Evolutionary conservation across 2,329 filamentous ascomycete species (phyloP).

Genomic region (Arthrobotrys conoides): DNA sequence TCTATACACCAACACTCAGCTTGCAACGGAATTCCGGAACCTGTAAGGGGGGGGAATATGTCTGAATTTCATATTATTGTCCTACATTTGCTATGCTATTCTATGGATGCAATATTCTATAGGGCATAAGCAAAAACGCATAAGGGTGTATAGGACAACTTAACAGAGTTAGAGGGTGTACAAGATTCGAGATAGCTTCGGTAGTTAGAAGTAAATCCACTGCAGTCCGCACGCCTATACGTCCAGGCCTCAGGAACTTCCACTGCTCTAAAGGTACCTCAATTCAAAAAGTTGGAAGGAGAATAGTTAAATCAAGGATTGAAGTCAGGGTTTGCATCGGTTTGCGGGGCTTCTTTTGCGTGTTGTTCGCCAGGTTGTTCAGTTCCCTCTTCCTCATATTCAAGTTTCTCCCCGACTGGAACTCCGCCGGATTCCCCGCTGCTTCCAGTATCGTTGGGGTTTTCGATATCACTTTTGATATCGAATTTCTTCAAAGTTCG

Average conservation of each 20-base stretch:
- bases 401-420: neutral
- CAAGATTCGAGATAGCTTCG: neutral
- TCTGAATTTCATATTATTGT: neutral
- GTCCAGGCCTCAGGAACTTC: neutral
- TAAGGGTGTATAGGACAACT: neutral
- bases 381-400: neutral
- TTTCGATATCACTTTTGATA: neutral
- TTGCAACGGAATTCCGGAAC: too few species aligned
- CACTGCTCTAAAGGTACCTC: neutral
- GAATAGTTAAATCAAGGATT: neutral
- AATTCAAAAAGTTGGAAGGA: neutral
- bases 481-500: conserved; percentile 39
- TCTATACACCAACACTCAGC: too few species aligned
- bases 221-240: neutral
- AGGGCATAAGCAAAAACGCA: conserved; percentile 1
- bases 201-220: neutral
- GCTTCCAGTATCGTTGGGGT: neutral
- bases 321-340: neutral
- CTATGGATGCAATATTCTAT: conserved; percentile 23
- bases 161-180: neutral
- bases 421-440: neutral
- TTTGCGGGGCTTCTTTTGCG: too few species aligned
- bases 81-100: conserved; percentile 11
- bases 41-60: neutral
- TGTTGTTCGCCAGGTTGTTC: neutral